phyloP scores from a whole-genome alignment of 2,329 filamentous ascomycete genomes.

The Lizonia empirigonia region DNA sequence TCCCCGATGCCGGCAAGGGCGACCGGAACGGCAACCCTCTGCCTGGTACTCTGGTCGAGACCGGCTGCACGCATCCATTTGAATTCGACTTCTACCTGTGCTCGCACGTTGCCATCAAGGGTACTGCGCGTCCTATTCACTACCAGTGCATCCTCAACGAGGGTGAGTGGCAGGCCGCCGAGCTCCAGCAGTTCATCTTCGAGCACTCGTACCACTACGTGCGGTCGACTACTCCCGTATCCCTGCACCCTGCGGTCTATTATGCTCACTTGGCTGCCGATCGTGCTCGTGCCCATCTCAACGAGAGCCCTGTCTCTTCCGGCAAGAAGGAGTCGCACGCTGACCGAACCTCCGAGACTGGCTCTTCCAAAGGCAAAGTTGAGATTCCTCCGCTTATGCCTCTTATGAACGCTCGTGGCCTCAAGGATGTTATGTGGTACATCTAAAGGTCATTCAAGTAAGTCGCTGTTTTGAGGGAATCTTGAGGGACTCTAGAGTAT shows the following conservation, averaged over 20 bases:
- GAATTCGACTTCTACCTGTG: constrained; percentile 86
- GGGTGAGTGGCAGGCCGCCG: constrained; percentile 67
- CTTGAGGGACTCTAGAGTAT: background rate
- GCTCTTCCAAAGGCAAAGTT: constrained; percentile 36
- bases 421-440: constrained; percentile 57
- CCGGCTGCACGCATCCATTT: constrained; percentile 86
- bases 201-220: constrained; percentile 94
- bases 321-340: constrained; percentile 47
- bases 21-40: constrained; percentile 83
- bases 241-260: constrained; percentile 86
- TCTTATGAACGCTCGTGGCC: constrained; percentile 48
- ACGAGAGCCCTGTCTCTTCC: constrained; percentile 47
- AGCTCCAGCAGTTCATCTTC: constrained; percentile 87
- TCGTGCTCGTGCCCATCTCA: constrained; percentile 78
- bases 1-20: constrained; percentile 67
- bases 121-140: constrained; percentile 88
- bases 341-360: constrained; percentile 35
- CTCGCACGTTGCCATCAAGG: constrained; percentile 82
- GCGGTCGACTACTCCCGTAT: constrained; percentile 90
- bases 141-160: constrained; percentile 92
- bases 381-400: constrained; percentile 49
- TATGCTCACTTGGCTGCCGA: constrained; percentile 90
- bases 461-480: background rate
- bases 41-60: constrained; percentile 86
- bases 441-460: constrained; percentile 42